These are phyloP conservation scores for Bolboschoenus planiculmis DNA, from an alignment of 176 grass and related monocot genomes.

Conservation along the genomic window DNA sequence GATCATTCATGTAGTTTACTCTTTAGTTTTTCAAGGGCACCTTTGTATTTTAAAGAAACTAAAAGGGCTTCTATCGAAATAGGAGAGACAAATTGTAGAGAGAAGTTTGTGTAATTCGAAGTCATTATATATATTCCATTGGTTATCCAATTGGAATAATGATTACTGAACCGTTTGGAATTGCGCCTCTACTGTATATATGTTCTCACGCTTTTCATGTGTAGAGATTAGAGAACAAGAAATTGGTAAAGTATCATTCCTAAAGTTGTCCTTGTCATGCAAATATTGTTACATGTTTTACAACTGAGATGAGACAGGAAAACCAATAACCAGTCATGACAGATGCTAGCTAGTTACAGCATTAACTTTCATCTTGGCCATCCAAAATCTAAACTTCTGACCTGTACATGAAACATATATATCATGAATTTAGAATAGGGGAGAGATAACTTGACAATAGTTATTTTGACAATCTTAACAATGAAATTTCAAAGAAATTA, in stretches of 20 bases:
- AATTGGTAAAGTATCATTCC: neutral
- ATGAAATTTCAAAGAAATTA: too few species aligned
- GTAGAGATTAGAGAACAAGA: neutral
- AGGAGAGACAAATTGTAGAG: neutral
- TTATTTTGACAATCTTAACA: too few species aligned
- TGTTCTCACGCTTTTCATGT: neutral
- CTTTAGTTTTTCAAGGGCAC: too few species aligned
- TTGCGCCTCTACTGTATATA: neutral
- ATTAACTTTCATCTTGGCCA: too few species aligned
- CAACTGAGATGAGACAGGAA: neutral
- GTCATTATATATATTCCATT: neutral
- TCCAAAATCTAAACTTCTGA: too few species aligned
- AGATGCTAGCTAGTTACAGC: neutral
- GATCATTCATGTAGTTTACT: too few species aligned
- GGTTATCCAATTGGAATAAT: neutral
- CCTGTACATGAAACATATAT: too few species aligned
- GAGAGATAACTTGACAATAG: too few species aligned
- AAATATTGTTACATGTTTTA: neutral
- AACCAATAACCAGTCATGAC: neutral
- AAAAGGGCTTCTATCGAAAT: neutral
- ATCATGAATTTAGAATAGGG: too few species aligned
- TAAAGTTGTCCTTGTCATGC: neutral
- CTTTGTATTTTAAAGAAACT: neutral
- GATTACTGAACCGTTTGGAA: conserved; percentile 3
- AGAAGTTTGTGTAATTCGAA: neutral